Evolutionary conservation across 2,329 filamentous ascomycete species (phyloP), one percentile per base, ranked within the genome.

Genomic region (Sporothrix dimorphospora): DNA sequence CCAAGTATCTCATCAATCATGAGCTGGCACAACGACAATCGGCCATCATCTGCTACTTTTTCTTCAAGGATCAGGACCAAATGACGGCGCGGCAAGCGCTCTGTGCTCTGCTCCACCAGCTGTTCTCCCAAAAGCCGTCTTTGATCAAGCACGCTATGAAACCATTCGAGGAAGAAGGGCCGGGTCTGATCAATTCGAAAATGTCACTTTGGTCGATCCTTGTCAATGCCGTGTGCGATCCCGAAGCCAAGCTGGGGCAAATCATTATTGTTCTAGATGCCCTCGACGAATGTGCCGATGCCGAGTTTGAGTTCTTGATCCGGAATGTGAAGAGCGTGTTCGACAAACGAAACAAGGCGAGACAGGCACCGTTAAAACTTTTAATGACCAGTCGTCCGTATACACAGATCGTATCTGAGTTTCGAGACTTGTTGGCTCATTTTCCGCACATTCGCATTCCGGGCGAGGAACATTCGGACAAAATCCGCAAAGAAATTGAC

Each of bases 51-150:
- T 83, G 81, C 74, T 84, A 84, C 76, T 84, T 82, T 71, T 84
- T 84, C 72, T 84, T 84, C 75, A 82, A 82, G 71, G 80, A 81
- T 34, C 74, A 79, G 69, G 77, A 79, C 45, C 81, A 83, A 59
- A 78, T 81, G 45, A 81, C 75, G 1, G 70, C 78, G 24, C 38
- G 73, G 0, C 78, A 81, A 73, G 81, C 81, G 0, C 77, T 83
- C 21, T 83, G 81, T 57, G 81, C 82, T 0, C 8, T 84, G 9
- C 75, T 84, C 2, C 81, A 83, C 68, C 81, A 84, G 67, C 76
- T 84, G 0, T 81, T 83, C 68, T 74, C 71, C 2, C 73, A 79
- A 4, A 78, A 77, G 6, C 78, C 77, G 1, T 63, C 9, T 21
- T 72, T 83, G 27, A 78, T 82, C 16, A 38, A 74, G 51, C 76